Percentiles rank a stretch among this genome's conserved stretches.
Conservation (phyloP, 805 yeast genomes). For the Suhomyces tanzawaensis region DNA sequence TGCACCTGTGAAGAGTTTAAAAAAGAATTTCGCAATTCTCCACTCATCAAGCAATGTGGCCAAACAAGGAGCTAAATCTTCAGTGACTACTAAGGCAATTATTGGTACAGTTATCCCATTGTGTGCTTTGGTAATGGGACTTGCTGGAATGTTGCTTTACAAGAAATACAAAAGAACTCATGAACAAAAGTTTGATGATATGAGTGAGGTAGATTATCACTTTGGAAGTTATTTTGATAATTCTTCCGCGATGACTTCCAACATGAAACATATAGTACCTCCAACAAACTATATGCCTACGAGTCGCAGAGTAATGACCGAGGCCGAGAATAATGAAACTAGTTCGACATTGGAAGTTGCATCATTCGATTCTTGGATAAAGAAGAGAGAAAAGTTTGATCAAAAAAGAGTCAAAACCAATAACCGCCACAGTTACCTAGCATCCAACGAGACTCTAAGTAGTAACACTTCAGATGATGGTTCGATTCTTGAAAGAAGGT, state of each 20-base stretch:
- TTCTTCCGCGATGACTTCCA: slow-evolving; percentile 1
- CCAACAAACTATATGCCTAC: slow-evolving; percentile 4
- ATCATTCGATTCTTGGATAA: slow-evolving; percentile 53
- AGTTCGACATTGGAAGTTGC: slow-evolving; percentile 42
- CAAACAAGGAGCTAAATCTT: slow-evolving; percentile 21
- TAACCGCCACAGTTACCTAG: slow-evolving; percentile 25
- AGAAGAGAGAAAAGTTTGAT: slow-evolving; percentile 49
- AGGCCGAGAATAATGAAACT: slow-evolving; percentile 24
- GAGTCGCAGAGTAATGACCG: not conserved
- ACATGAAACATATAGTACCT: slow-evolving; percentile 4
- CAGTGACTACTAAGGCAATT: slow-evolving; percentile 26
- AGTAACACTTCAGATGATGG: slow-evolving; percentile 1
- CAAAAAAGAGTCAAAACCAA: slow-evolving; percentile 14
- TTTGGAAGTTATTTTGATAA: slow-evolving; percentile 30
- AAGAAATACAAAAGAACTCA: slow-evolving; percentile 16
- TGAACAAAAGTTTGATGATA: slow-evolving; percentile 16
- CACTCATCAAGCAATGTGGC: slow-evolving; percentile 11
- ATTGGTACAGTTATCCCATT: slow-evolving; percentile 40
- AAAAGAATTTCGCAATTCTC: slow-evolving; percentile 16
- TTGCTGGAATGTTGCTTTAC: slow-evolving; percentile 16
- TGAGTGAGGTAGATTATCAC: slow-evolving; percentile 26
- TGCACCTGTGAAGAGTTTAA: slow-evolving; percentile 25
- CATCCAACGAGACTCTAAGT: slow-evolving; percentile 27
- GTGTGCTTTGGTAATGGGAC: slow-evolving; percentile 16
- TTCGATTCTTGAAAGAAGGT: not conserved